A percentile compares a stretch with the other conserved stretches of the same genome.
phyloP scores from a whole-genome alignment of 2,329 filamentous ascomycete genomes.

The Fusarium ambrosium region DNA sequence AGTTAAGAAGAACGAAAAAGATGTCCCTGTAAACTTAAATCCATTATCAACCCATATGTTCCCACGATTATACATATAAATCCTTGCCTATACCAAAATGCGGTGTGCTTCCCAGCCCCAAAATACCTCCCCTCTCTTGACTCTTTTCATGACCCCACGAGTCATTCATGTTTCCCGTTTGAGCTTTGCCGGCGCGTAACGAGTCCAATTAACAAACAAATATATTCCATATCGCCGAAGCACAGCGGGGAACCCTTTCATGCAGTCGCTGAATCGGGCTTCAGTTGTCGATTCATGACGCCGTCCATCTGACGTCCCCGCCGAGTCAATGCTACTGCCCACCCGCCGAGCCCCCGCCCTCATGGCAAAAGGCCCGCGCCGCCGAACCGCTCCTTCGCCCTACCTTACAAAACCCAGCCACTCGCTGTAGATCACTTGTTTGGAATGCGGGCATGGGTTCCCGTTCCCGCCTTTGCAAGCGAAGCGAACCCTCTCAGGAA shows the following conservation, averaged over 20 bases:
- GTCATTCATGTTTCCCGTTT: conserved; percentile 18
- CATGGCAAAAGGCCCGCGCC: conserved; percentile 30
- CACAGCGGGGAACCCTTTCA: conserved; percentile 14
- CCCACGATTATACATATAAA: background rate
- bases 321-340: conserved; percentile 13
- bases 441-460: background rate
- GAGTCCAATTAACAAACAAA: conserved; percentile 6
- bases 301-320: conserved; percentile 7
- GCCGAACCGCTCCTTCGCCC: conserved; percentile 25
- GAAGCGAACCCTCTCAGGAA: background rate
- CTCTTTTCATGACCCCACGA: conserved; percentile 7
- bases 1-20: background rate
- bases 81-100: conserved; percentile 17
- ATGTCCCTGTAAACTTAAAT: background rate
- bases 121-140: conserved; percentile 1
- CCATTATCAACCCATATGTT: background rate
- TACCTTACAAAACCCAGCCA: conserved; percentile 7
- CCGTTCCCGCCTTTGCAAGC: background rate
- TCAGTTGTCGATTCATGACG: background rate
- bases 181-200: background rate
- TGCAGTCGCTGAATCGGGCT: background rate
- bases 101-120: conserved; percentile 15
- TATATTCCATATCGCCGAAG: background rate
- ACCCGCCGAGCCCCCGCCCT: background rate
- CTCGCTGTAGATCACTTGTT: conserved; percentile 27